Evolutionary conservation across 176 grass and related monocot genomes (phyloP).

Genomic region (Lolium multiflorum): DNA sequence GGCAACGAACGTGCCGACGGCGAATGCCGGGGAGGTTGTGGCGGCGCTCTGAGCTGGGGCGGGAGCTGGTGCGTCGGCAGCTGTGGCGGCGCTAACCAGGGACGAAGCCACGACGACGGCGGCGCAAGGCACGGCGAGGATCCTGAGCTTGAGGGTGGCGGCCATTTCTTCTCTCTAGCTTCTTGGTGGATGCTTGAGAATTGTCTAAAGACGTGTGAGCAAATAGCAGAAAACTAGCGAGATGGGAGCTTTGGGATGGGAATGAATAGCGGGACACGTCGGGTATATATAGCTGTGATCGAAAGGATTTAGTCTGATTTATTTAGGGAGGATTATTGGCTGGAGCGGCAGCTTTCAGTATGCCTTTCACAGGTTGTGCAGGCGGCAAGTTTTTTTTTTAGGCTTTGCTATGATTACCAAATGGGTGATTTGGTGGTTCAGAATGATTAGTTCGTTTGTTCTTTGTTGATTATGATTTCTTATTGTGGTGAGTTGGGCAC

Average conservation of each 20-base stretch:
- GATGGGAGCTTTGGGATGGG: conserved; percentile 25
- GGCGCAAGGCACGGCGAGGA: conserved; percentile 37
- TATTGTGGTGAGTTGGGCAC: conserved; percentile 1
- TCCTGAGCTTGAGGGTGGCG: conserved; percentile 54
- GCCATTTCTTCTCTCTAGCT: conserved; percentile 42
- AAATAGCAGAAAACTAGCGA: conserved; percentile 26
- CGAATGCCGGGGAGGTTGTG: conserved; percentile 22
- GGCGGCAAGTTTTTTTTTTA: background rate
- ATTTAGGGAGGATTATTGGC: background rate
- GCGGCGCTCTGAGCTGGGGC: conserved; percentile 23
- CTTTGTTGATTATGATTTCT: background rate
- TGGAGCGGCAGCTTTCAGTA: background rate
- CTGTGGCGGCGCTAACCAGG: conserved; percentile 27
- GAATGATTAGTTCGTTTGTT: background rate
- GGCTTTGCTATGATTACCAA: background rate
- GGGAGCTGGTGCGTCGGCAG: conserved; percentile 36
- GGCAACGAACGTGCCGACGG: conserved; percentile 17
- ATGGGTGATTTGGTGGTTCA: background rate
- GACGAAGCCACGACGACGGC: conserved; percentile 33
- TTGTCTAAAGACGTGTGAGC: background rate
- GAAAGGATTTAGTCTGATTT: background rate
- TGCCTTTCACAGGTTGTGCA: conserved; percentile 39
- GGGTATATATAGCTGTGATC: conserved; percentile 25
- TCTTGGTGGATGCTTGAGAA: conserved; percentile 13
- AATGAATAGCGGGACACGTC: background rate